phyloP scores from a whole-genome alignment of 192 early-diverging fungal species.

The Obelidium mucronatum region DNA sequence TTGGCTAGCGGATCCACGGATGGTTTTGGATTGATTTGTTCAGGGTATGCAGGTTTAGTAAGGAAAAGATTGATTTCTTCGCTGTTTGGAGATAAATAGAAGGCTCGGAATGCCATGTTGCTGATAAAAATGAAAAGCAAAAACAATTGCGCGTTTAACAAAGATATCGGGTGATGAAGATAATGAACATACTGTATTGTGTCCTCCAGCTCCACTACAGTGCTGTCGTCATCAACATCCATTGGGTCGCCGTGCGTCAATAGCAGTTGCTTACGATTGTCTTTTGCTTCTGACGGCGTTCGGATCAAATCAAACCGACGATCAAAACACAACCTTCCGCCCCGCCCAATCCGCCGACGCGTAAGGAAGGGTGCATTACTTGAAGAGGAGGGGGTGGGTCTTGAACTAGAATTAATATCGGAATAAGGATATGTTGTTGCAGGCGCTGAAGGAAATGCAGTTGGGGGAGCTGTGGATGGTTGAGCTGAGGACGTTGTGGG shows the following conservation, averaged over 20 bases:
- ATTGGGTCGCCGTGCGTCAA: background rate
- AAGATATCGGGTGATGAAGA: background rate
- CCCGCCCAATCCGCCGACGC: slow-evolving; percentile 69
- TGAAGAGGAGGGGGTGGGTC: background rate
- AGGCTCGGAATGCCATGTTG: slow-evolving; percentile 33
- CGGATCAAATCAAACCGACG: slow-evolving; percentile 53
- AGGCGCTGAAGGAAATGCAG: background rate
- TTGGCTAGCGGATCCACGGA: slow-evolving; percentile 12
- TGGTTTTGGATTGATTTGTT: slow-evolving; percentile 40
- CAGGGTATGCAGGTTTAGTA: slow-evolving; percentile 35
- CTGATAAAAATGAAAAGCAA: too few relatives aligned
- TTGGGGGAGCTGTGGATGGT: background rate
- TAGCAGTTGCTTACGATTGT: background rate
- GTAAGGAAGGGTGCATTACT: too few relatives aligned
- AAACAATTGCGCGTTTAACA: too few relatives aligned
- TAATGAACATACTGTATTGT: slow-evolving; percentile 13
- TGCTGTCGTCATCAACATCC: background rate
- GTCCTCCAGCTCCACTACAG: slow-evolving; percentile 25
- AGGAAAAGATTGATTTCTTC: slow-evolving; percentile 37
- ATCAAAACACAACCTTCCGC: slow-evolving; percentile 80
- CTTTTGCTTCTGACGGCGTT: background rate
- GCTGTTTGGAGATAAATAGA: slow-evolving; percentile 29
- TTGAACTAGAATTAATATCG: too few relatives aligned
- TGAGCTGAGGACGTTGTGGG: background rate
- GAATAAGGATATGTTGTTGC: slow-evolving; percentile 13